A percentile compares a stretch with the other conserved stretches of the same genome.
These are phyloP conservation scores for Sclerotinia minor DNA, from an alignment of 2,329 filamentous ascomycete species.

Conservation along the genomic window DNA sequence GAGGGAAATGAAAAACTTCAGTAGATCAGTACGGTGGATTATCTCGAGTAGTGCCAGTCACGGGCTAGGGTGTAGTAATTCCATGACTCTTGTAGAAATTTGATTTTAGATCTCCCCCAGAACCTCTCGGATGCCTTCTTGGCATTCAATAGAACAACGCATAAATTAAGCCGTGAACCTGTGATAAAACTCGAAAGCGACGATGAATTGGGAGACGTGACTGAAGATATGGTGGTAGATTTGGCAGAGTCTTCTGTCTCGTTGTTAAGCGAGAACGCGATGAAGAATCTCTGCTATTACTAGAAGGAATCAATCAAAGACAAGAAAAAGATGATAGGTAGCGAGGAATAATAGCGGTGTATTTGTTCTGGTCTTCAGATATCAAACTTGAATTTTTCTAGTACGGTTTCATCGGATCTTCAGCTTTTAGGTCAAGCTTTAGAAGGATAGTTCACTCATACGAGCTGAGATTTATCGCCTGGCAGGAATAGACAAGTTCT, in stretches of 20 bases:
- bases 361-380: too few species aligned
- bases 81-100: background rate
- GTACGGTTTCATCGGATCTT: background rate
- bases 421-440: background rate
- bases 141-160: background rate
- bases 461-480: background rate
- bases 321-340: background rate
- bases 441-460: background rate
- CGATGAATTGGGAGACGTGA: background rate
- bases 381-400: background rate
- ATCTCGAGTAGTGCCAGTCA: slow-evolving; percentile 2
- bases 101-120: background rate
- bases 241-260: too few species aligned
- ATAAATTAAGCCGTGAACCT: background rate
- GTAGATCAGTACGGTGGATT: background rate
- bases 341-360: background rate
- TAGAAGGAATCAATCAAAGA: background rate
- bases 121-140: background rate
- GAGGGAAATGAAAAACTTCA: background rate
- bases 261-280: background rate
- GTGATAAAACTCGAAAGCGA: background rate
- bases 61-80: too few species aligned
- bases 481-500: background rate
- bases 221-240: background rate
- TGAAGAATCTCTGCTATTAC: background rate